Evolutionary conservation across 1,139 yeast species (phyloP).

Genomic region (Hansenula sp.): DNA sequence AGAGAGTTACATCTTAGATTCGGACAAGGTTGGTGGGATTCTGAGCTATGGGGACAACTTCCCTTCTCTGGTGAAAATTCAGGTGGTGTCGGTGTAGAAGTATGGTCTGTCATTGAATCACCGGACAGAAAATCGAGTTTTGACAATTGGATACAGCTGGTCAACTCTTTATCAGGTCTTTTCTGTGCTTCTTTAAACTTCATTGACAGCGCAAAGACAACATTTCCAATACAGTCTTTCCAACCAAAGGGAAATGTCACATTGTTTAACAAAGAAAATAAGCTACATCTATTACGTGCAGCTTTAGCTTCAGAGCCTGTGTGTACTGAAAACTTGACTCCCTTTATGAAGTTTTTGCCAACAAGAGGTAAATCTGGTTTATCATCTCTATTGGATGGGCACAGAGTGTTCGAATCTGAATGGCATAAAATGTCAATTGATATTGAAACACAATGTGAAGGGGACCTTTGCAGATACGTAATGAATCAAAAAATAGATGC

Average conservation of each 20-base stretch:
- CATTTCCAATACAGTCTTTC: slow-evolving; percentile 58
- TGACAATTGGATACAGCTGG: slow-evolving; percentile 63
- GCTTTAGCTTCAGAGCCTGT: slow-evolving; percentile 94
- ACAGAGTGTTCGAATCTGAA: slow-evolving; percentile 85
- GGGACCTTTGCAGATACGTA: slow-evolving; percentile 39
- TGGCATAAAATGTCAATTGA: slow-evolving; percentile 96
- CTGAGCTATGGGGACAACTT: slow-evolving; percentile 80
- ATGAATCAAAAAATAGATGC: slow-evolving; percentile 72
- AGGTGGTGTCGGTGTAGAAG: slow-evolving; percentile 96
- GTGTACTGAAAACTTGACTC: slow-evolving; percentile 96
- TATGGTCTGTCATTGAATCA: slow-evolving; percentile 85
- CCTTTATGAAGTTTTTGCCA: slow-evolving; percentile 84
- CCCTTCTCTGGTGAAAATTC: slow-evolving; percentile 68
- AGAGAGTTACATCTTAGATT: slow-evolving; percentile 80
- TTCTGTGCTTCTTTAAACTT: slow-evolving; percentile 95
- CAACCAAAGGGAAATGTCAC: slow-evolving; percentile 27
- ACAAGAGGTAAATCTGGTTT: slow-evolving; percentile 92
- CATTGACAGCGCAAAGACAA: slow-evolving; percentile 75
- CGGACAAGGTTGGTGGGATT: slow-evolving; percentile 95
- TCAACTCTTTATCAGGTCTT: slow-evolving; percentile 79
- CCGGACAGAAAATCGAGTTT: slow-evolving; percentile 49
- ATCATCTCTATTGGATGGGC: slow-evolving; percentile 87
- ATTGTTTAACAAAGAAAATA: slow-evolving; percentile 23
- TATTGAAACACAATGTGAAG: slow-evolving; percentile 54
- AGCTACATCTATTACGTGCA: slow-evolving; percentile 65